Conservation (phyloP, 1,284 basidiomycete genomes). For the Ustilago shanxiensis region DNA sequence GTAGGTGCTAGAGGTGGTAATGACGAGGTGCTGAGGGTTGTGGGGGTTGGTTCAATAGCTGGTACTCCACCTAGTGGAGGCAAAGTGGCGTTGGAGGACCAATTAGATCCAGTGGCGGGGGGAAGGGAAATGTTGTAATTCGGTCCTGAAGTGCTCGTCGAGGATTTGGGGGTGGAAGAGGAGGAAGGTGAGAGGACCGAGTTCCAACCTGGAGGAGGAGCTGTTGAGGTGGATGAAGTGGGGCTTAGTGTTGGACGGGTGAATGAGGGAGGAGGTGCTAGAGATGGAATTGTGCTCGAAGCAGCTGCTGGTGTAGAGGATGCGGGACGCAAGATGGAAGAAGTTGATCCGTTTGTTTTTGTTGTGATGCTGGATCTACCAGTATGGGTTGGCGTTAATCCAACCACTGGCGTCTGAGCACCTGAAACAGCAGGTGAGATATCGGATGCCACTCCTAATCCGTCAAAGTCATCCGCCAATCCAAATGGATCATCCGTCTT, state of each 20-base stretch:
- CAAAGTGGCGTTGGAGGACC: conserved; percentile 6
- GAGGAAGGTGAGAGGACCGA: conserved; percentile 34
- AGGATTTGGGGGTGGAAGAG: conserved; percentile 2
- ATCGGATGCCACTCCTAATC: conserved; percentile 21
- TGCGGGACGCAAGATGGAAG: neutral
- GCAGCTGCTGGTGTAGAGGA: neutral
- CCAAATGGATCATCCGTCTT: conserved; percentile 52
- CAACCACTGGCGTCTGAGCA: conserved; percentile 20
- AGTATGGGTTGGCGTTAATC: conserved; percentile 47
- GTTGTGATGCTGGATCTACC: conserved; percentile 17
- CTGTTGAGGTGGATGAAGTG: conserved; percentile 17
- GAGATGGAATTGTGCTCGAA: conserved; percentile 7
- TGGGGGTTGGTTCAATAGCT: conserved; percentile 18
- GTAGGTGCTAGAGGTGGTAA: neutral
- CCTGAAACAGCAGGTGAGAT: conserved; percentile 32
- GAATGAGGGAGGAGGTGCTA: conserved; percentile 33
- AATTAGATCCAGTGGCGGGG: conserved; percentile 39
- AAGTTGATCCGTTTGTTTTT: conserved; percentile 13
- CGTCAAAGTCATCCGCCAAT: conserved; percentile 38
- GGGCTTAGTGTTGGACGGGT: conserved; percentile 17
- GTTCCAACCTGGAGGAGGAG: conserved; percentile 25
- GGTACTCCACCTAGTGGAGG: conserved; percentile 4
- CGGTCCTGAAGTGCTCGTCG: conserved; percentile 26
- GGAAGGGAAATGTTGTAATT: conserved; percentile 60
- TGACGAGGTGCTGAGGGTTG: neutral